Base-by-base conservation (phyloP, 768 basidiomycete species). In the Kwoniella sp. region DNA sequence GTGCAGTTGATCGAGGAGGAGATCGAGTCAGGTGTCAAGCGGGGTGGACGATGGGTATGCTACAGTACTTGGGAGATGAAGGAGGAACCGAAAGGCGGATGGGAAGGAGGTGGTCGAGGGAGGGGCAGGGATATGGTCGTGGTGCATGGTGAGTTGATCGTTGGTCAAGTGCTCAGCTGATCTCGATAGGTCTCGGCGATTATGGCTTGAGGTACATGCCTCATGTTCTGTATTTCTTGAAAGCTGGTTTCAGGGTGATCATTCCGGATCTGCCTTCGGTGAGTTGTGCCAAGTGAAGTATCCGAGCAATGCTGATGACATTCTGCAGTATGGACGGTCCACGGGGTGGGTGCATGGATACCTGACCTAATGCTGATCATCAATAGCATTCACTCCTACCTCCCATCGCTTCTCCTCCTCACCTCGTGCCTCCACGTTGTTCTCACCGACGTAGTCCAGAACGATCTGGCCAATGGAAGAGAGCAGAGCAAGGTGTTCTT, bases 221-320 rank as follows among this genome's bases (percentile, higher is more conserved):
- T 21, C 79, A 81, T 56, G 56, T 76, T 17, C 36, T 33, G 9
- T 57, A 72, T 49, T 77, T 82, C 58, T 60, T 82, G 6, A 74
- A 73, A 44, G 74, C 72, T 1, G 81, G 81, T 0, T 82, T 80
- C 64, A 64, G 81, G 33, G 69, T 82, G 25, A 81, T 82, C 65
- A 63, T 77, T 15, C 80, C 78, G 13, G 81, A 82, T 68, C 65
- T 81, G 24, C 79, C 81, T 7, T 75, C 77, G 9, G 81, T 81
- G 49, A 68, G 80, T 70, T 19, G 8, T 3, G 48, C 22, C 17
- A 6, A 2, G 22, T 19, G 22, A 5, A 49, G 5, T 22, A 5
- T 24, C 17, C 15, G 24, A 22, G 9, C 27, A 9, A 48, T 19
- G 49, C 33, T 25, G 33, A 48, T 48, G n/a, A 26, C 3, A 15